A percentile compares a stretch with the other conserved stretches of the same genome.
These are phyloP conservation scores for Blastobotrys ciferrii DNA, from an alignment of 1,139 yeast species.

Conservation along the genomic window DNA sequence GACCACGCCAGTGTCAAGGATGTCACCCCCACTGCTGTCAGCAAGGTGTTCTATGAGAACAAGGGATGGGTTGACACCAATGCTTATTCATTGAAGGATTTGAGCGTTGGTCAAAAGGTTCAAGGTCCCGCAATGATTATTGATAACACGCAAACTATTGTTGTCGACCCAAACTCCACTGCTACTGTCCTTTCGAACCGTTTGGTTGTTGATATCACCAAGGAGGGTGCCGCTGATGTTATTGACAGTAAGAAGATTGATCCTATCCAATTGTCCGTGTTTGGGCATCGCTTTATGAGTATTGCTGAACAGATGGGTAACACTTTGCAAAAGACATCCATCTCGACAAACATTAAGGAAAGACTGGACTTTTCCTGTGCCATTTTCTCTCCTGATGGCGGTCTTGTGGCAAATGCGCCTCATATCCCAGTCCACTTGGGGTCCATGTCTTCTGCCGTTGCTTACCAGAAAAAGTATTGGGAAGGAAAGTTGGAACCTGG, in stretches of 20 bases:
- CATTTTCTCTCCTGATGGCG: slow-evolving; percentile 69
- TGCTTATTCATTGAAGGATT: slow-evolving; percentile 49
- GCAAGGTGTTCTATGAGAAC: slow-evolving; percentile 46
- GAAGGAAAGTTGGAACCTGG: slow-evolving; percentile 58
- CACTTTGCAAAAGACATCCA: slow-evolving; percentile 74
- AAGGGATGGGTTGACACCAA: slow-evolving; percentile 51
- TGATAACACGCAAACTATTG: slow-evolving; percentile 83
- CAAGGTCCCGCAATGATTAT: slow-evolving; percentile 81
- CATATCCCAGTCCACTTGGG: slow-evolving; percentile 87
- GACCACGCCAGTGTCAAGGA: slow-evolving; percentile 8
- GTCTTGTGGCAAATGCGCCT: slow-evolving; percentile 81
- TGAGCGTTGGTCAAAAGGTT: slow-evolving; percentile 53
- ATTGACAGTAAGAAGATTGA: slow-evolving; percentile 45
- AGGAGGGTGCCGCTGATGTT: slow-evolving; percentile 26
- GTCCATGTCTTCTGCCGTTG: slow-evolving; percentile 83
- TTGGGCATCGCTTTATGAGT: slow-evolving; percentile 83
- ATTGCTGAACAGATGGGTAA: slow-evolving; percentile 90
- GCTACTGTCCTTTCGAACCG: slow-evolving; percentile 64
- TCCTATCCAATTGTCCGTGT: slow-evolving; percentile 72
- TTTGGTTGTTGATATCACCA: slow-evolving; percentile 44
- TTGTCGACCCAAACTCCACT: slow-evolving; percentile 65
- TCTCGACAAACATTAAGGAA: slow-evolving; percentile 84
- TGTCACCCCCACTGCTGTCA: slow-evolving; percentile 25
- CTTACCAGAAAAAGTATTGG: slow-evolving; percentile 65
- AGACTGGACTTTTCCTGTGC: slow-evolving; percentile 85